phyloP scores from a whole-genome alignment of 148 eudicot genomes.

The Fagopyrum tataricum region DNA sequence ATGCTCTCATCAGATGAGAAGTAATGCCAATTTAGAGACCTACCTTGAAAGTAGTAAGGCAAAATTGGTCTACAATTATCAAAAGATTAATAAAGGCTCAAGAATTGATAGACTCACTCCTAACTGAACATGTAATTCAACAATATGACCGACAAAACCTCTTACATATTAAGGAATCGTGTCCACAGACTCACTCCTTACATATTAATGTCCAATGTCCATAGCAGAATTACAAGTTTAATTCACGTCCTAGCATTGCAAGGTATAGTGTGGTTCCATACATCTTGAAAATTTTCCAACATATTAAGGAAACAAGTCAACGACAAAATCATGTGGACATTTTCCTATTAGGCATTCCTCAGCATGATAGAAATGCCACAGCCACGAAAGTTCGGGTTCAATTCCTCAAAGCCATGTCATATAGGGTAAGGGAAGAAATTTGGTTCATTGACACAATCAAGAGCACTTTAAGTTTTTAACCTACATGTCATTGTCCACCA shows the following conservation, averaged over 20 bases:
- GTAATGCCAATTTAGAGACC: not conserved
- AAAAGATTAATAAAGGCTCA: not conserved
- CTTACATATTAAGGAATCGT: not conserved
- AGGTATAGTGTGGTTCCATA: not conserved
- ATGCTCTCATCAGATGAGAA: not conserved
- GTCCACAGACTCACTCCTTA: no score
- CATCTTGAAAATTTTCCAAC: not conserved
- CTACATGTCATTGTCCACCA: not conserved
- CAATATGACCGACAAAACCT: not conserved
- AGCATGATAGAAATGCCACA: not conserved
- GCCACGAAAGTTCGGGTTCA: not conserved
- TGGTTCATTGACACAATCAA: no score
- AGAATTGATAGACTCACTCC: not conserved
- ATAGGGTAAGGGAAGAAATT: no score
- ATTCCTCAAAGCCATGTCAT: no score
- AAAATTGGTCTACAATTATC: not conserved
- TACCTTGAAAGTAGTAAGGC: not conserved
- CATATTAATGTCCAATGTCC: no score
- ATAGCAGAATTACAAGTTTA: no score
- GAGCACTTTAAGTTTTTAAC: no score
- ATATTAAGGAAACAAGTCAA: not conserved
- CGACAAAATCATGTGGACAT: not conserved
- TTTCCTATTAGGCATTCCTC: not conserved
- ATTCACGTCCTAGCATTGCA: not conserved
- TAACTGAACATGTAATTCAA: not conserved